Evolutionary conservation across 2,329 filamentous ascomycete genomes (phyloP).

Genomic region (Calcarisporium arbuscula): DNA sequence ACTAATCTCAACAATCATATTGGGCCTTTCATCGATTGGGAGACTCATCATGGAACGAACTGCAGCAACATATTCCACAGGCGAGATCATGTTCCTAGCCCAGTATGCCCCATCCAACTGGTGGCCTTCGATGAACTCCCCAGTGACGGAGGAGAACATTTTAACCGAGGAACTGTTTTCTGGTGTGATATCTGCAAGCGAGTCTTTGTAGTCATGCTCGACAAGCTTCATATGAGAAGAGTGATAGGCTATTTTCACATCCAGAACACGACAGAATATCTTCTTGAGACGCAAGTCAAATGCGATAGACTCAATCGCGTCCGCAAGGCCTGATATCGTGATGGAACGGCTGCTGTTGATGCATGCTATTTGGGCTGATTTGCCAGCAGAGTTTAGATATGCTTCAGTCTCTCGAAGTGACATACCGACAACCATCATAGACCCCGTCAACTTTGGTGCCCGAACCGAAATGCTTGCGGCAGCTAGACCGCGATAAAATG

Average conservation of each 20-base stretch:
- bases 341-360: constrained; percentile 37
- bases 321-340: constrained; percentile 35
- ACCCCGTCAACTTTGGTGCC: constrained; percentile 23
- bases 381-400: constrained; percentile 17
- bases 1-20: constrained; percentile 35
- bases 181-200: constrained; percentile 17
- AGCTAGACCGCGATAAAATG: constrained; percentile 33
- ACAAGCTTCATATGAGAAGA: constrained; percentile 37
- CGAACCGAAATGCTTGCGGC: constrained; percentile 22
- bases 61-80: constrained; percentile 37
- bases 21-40: constrained; percentile 19
- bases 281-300: constrained; percentile 22
- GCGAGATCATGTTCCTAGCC: constrained; percentile 37
- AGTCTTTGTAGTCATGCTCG: constrained; percentile 26
- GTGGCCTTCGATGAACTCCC: constrained; percentile 15
- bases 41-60: constrained; percentile 27
- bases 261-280: constrained; percentile 28
- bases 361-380: constrained; percentile 32
- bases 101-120: constrained; percentile 35
- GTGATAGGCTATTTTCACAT: constrained; percentile 36
- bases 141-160: constrained; percentile 38
- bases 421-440: constrained; percentile 36
- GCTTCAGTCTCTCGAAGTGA: constrained; percentile 18
- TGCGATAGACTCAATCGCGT: constrained; percentile 23
- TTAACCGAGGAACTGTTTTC: constrained; percentile 11